Conservation (phyloP, 495 filamentous ascomycete genomes). For the Cercophora scortea region DNA sequence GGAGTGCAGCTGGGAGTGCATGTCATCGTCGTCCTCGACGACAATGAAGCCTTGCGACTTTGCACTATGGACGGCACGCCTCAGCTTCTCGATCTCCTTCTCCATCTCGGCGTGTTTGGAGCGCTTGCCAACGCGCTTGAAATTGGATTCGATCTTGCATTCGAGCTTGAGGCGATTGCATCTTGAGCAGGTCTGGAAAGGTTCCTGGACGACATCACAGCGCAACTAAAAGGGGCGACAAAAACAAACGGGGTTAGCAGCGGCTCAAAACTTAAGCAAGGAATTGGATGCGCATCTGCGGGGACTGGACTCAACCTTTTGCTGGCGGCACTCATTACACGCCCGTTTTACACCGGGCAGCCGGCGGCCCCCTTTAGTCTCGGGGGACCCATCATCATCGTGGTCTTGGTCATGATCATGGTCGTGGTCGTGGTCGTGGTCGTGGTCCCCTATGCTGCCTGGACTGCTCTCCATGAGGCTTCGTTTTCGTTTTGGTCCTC, state of each 20-base stretch:
- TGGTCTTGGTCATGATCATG: conserved; percentile 53
- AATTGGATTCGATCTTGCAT: conserved; percentile 90
- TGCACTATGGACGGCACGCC: conserved; percentile 38
- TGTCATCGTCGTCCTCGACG: conserved; percentile 37
- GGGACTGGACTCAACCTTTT: conserved; percentile 56
- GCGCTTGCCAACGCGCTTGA: conserved; percentile 87
- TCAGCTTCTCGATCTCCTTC: conserved; percentile 60
- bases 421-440: conserved; percentile 51
- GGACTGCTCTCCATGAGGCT: conserved; percentile 55
- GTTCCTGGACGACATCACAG: conserved; percentile 85
- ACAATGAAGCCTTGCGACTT: conserved; percentile 42
- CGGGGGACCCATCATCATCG: conserved; percentile 37
- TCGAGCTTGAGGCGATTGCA: conserved; percentile 79
- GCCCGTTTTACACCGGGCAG: conserved; percentile 72
- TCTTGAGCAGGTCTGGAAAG: conserved; percentile 71
- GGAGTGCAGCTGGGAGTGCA: conserved; percentile 46
- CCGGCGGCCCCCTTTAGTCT: conserved; percentile 22
- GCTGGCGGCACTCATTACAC: conserved; percentile 92
- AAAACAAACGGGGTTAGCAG: conserved; percentile 3
- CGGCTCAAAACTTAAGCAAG: background rate
- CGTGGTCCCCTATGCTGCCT: conserved; percentile 57
- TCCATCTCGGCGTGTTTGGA: conserved; percentile 91
- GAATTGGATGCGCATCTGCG: background rate
- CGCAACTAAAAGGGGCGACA: conserved; percentile 44
- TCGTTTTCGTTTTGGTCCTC: conserved; percentile 39